These are phyloP conservation scores for Cystoderma amianthinum DNA, from an alignment of 768 basidiomycete genomes.

Conservation along the genomic window DNA sequence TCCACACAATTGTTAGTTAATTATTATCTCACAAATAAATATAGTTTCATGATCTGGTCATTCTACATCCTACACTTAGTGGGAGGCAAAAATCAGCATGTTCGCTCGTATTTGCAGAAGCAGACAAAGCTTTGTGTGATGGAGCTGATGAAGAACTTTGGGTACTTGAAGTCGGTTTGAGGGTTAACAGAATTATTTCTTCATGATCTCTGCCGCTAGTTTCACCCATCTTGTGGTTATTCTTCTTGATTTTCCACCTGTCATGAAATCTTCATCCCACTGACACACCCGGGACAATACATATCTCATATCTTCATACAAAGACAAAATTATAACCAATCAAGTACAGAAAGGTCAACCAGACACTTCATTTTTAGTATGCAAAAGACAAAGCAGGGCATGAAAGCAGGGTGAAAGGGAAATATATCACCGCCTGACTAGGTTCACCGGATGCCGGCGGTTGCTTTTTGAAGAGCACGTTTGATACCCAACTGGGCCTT, in stretches of 20 bases:
- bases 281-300: neutral
- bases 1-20: neutral
- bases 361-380: constrained; percentile 19
- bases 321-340: neutral
- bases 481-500: constrained; percentile 95
- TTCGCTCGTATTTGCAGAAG: constrained; percentile 84
- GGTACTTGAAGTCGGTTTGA: constrained; percentile 83
- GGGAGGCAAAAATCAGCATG: constrained; percentile 76
- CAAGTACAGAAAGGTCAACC: constrained; percentile 10
- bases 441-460: constrained; percentile 76
- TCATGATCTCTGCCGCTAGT: constrained; percentile 7
- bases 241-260: no score
- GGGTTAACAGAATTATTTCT: constrained; percentile 60
- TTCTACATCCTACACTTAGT: constrained; percentile 75
- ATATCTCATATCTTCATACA: neutral
- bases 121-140: constrained; percentile 93
- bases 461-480: constrained; percentile 97
- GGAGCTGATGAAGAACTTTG: constrained; percentile 97
- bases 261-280: neutral
- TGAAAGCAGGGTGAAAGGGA: constrained; percentile 13
- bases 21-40: constrained; percentile 6
- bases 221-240: neutral
- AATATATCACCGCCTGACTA: constrained; percentile 8
- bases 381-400: constrained; percentile 14
- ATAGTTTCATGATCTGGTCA: constrained; percentile 86